These are phyloP conservation scores for Didymellaceae sp. DNA, from an alignment of 2,329 filamentous ascomycete species.

Conservation along the genomic window DNA sequence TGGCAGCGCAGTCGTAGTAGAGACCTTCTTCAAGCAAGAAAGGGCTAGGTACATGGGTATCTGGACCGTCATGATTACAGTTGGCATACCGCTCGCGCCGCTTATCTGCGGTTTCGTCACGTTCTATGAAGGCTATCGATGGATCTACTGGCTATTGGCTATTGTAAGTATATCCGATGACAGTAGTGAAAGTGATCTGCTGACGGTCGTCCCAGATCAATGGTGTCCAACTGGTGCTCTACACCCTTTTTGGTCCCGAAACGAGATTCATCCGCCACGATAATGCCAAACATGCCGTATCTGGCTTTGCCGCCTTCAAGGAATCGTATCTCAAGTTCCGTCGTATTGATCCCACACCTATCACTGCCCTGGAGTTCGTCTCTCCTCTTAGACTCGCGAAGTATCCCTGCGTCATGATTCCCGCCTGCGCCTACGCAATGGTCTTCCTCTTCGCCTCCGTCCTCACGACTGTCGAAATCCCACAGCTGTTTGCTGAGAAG, in stretches of 20 bases:
- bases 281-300: conserved; percentile 38
- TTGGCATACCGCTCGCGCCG: conserved; percentile 55
- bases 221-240: conserved; percentile 62
- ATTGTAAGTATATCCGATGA: conserved; percentile 50
- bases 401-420: conserved; percentile 58
- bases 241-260: conserved; percentile 59
- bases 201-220: conserved; percentile 54
- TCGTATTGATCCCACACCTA: conserved; percentile 61
- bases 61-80: conserved; percentile 61
- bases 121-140: conserved; percentile 60
- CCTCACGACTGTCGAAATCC: conserved; percentile 64
- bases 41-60: conserved; percentile 63
- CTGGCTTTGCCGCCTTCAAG: conserved; percentile 50
- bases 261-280: conserved; percentile 59
- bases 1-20: conserved; percentile 64
- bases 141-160: conserved; percentile 65
- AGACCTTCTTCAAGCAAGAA: conserved; percentile 64
- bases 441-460: conserved; percentile 63
- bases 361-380: conserved; percentile 59
- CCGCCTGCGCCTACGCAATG: conserved; percentile 62
- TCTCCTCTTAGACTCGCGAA: conserved; percentile 57
- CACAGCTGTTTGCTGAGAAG: conserved; percentile 62
- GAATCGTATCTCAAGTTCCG: conserved; percentile 55
- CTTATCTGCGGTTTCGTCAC: conserved; percentile 57
- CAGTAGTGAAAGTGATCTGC: background rate